Evolutionary conservation across 1,284 basidiomycete genomes (phyloP).

Genomic region (Leucocoprinus gongylophorus): DNA sequence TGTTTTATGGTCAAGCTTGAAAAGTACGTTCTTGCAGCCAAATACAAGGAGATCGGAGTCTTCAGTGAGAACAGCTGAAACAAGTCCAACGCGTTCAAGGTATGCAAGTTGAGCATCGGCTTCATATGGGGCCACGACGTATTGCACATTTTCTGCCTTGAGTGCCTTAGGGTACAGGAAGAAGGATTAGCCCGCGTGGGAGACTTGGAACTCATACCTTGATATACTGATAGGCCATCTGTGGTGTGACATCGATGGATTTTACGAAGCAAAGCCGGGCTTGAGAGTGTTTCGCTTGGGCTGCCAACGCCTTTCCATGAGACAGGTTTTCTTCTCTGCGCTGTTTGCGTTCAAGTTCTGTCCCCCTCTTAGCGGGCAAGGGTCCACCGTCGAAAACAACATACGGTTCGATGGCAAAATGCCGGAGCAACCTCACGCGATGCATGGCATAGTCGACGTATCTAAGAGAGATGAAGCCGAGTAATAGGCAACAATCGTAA

Average conservation of each 20-base stretch:
- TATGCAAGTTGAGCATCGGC: slow-evolving; percentile 97
- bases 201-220: slow-evolving; percentile 48
- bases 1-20: slow-evolving; percentile 76
- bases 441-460: slow-evolving; percentile 98
- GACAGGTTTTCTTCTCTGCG: slow-evolving; percentile 61
- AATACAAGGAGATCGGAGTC: slow-evolving; percentile 98
- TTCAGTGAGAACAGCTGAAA: slow-evolving; percentile 94
- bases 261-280: slow-evolving; percentile 89
- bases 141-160: slow-evolving; percentile 69
- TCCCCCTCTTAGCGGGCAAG: slow-evolving; percentile 89
- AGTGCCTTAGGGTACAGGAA: slow-evolving; percentile 53
- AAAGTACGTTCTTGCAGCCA: slow-evolving; percentile 81
- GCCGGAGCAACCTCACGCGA: slow-evolving; percentile 77
- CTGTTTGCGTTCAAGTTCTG: slow-evolving; percentile 77
- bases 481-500: not conserved
- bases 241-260: slow-evolving; percentile 92
- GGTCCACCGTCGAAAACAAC: slow-evolving; percentile 97
- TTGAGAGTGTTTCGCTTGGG: slow-evolving; percentile 71
- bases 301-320: slow-evolving; percentile 64
- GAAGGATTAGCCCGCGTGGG: not conserved
- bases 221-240: slow-evolving; percentile 97
- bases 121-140: slow-evolving; percentile 97
- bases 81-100: slow-evolving; percentile 77
- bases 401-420: slow-evolving; percentile 83
- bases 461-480: slow-evolving; percentile 34